Base-by-base conservation (phyloP, 768 basidiomycete genomes). In the Termitomyces sp. region DNA sequence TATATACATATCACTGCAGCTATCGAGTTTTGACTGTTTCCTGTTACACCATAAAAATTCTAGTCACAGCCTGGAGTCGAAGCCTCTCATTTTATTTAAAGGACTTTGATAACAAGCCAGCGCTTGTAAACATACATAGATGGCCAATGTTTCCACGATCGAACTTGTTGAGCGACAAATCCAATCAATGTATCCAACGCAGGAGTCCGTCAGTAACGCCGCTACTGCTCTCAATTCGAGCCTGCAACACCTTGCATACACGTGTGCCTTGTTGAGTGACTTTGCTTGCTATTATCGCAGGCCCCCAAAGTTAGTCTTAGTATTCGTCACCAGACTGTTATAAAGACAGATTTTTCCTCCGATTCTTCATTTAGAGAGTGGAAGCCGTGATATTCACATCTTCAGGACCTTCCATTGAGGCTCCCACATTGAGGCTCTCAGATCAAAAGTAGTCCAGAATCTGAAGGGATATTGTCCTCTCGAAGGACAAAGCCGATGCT, bases 381-480 rank as follows among this genome's bases (percentile, higher is more conserved):
- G 57, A 59, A 20, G 55, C 52, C 4, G 7, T 61, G 9, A 42
- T 63, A 12, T 51, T 63, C 46, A 16, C n/a, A 10, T 7, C 36
- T 13, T n/a, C 44, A 18, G 48, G 22, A 39, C 36, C 43, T 14
- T 24, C 51, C 2, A 53, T 59, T 1, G 31, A 60, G n/a, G n/a
- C n/a, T n/a, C n/a, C n/a, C n/a, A n/a, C n/a, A n/a, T n/a, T n/a
- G n/a, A n/a, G 24, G 20, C n/a, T 6, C 22, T 61, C 8, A 60
- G 58, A 24, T 43, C 34, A 12, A 44, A 57, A 16, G 52, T 59
- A n/a, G 32, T 42, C 5, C 54, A 51, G 22, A 44, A 20, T 20
- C 9, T 14, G 16, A 2, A 49, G n/a, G 55, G 48, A 32, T 43
- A 56, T 61, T 34, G 37, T 58, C 42, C 31, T 41, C 32, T 47